Base-by-base conservation (phyloP, 257 asterid genomes). In the Anisodus tanguticus region DNA sequence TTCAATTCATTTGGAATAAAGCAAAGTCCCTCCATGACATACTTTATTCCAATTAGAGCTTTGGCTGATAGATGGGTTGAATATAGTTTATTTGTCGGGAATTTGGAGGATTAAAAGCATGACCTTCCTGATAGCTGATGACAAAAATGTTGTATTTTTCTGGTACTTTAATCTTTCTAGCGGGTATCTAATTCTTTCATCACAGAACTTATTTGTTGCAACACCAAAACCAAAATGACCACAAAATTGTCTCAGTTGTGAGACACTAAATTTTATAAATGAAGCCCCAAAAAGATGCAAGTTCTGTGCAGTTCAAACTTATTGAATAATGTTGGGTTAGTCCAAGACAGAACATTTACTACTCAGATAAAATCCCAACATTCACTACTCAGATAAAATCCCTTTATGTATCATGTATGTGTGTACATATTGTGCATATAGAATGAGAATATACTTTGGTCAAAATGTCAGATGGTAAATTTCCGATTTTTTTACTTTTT, bases 1-100 rank as follows among this genome's bases (percentile, higher is more conserved):
- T 22, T 12, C 41, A 51, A 12, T 49, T 49, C 8, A 74, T 11
- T 19, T 49, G 45, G 81, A 74, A 74, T 49, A 6, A 49, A 74
- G 39, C 62, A 22, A 49, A 74, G 12, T 49, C 43, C 59, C 58
- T 22, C 43, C 19, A 54, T 49, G 60, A 2, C 81, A 3, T 49
- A 31, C 49, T 49, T 51, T 49, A 51, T 74, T 51, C 43, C 62
- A 74, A 49, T 74, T 74, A 0, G 12, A 74, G 6, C 10, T 74
- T 49, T 74, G 81, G 62, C 47, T 76, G 15, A 77, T 77, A 6
- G 64, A 53, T 77, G 63, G 81, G 19, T 35, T 51, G 47, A 26
- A 76, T 51, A 26, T 76, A 51, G 43, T 51, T 51, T 39, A 76
- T 51, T 76, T 51, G 64, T 22, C 49, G 45, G 45, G 81, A 76